Evolutionary conservation across 805 yeast species (phyloP).

Genomic region (Candida mattraensis): DNA sequence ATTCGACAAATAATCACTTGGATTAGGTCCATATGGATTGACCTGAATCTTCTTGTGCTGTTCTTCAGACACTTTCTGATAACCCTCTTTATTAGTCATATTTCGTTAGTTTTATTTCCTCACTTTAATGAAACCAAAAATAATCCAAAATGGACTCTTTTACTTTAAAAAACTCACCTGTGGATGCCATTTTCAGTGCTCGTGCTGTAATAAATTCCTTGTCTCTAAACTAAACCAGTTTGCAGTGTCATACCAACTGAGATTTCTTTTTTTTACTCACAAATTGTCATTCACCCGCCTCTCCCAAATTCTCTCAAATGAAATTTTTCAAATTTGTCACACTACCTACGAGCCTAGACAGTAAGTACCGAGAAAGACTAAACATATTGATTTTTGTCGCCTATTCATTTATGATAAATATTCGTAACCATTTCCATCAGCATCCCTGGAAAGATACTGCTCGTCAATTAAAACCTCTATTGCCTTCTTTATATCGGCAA

Average conservation of each 20-base stretch:
- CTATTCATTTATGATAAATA: constrained; percentile 62
- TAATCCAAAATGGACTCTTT: neutral
- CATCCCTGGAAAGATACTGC: constrained; percentile 79
- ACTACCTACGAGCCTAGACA: constrained; percentile 1
- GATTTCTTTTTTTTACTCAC: constrained; percentile 3
- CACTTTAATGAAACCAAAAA: too few relatives aligned
- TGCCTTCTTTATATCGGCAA: constrained; percentile 82
- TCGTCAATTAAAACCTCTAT: constrained; percentile 83
- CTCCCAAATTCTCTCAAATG: constrained; percentile 14
- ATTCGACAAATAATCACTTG: constrained; percentile 55
- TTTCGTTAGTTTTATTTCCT: neutral
- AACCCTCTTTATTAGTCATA: constrained; percentile 33
- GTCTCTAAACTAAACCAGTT: neutral
- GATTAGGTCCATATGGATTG: constrained; percentile 61
- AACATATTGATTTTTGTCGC: neutral
- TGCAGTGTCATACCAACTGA: neutral
- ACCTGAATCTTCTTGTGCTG: constrained; percentile 34
- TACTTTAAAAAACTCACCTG: constrained; percentile 14
- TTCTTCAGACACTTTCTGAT: constrained; percentile 49
- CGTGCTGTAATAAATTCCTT: too few relatives aligned
- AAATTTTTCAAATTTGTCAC: constrained; percentile 6
- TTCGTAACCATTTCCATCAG: constrained; percentile 66
- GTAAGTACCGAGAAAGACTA: neutral
- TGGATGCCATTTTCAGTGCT: constrained; percentile 12
- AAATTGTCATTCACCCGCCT: constrained; percentile 4